A percentile compares a stretch with the other conserved stretches of the same genome.
phyloP scores from a whole-genome alignment of 2,329 filamentous ascomycete species.

The Thelonectria blattea region DNA sequence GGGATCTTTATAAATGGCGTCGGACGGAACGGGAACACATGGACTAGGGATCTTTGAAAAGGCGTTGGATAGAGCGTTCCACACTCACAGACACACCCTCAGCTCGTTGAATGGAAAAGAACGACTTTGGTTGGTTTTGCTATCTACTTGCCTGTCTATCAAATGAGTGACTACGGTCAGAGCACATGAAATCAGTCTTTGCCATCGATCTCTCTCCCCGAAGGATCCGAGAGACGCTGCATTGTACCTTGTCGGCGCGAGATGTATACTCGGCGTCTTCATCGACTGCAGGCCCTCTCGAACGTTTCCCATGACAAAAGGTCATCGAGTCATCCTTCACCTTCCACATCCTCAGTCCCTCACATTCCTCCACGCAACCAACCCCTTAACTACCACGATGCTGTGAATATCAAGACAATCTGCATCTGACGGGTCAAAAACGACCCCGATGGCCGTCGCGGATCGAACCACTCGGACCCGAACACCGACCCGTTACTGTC shows the following conservation, averaged over 20 bases:
- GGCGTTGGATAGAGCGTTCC: too few species aligned
- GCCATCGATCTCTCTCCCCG: constrained; percentile 24
- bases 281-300: constrained; percentile 22
- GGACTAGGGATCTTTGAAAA: too few species aligned
- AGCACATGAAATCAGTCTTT: constrained; percentile 22
- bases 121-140: constrained; percentile 31
- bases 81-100: background rate
- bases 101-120: constrained; percentile 24
- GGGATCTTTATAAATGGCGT: too few species aligned
- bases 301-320: constrained; percentile 2
- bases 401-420: constrained; percentile 40
- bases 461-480: constrained; percentile 30
- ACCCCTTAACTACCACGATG: constrained; percentile 29
- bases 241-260: constrained; percentile 16
- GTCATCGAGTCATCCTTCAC: constrained; percentile 16
- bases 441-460: constrained; percentile 30
- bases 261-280: constrained; percentile 10
- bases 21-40: too few species aligned
- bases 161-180: constrained; percentile 39
- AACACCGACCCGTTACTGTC: constrained; percentile 26
- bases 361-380: background rate
- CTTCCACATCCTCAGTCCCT: constrained; percentile 15
- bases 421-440: constrained; percentile 35
- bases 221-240: constrained; percentile 20
- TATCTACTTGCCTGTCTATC: constrained; percentile 11